phyloP scores from a whole-genome alignment of 2,329 filamentous ascomycete genomes.

The Phialophora macrospora region DNA sequence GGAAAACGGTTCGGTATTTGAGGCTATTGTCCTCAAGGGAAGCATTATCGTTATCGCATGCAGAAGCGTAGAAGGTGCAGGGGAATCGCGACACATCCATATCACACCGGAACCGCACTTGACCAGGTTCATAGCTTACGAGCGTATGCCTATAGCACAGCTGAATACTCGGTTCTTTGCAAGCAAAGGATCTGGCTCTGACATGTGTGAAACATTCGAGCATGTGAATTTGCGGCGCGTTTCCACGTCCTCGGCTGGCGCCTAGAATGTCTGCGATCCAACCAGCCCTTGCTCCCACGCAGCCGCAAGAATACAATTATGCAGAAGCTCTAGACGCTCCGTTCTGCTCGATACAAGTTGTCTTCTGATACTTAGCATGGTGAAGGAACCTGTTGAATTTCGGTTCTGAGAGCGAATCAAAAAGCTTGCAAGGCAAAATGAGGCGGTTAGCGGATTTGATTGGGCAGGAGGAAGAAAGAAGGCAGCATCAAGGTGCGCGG shows the following conservation, averaged over 20 bases:
- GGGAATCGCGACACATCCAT: not conserved
- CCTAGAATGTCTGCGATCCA: not conserved
- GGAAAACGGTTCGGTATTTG: not conserved
- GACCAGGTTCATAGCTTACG: not conserved
- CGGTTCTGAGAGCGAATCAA: not conserved
- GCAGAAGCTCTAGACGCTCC: not conserved
- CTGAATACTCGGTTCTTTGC: not conserved
- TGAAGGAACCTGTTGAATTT: slow-evolving; percentile 1
- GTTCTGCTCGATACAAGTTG: not conserved
- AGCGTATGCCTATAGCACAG: not conserved
- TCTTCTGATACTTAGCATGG: not conserved
- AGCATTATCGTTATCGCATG: not conserved
- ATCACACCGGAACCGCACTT: not conserved
- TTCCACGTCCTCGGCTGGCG: not conserved
- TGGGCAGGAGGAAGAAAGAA: slow-evolving; percentile 2
- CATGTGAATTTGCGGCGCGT: not conserved
- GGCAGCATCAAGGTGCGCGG: slow-evolving; percentile 8
- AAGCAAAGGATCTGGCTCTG: not conserved
- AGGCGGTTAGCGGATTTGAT: not conserved
- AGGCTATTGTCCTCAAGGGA: not conserved
- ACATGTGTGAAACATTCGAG: not conserved
- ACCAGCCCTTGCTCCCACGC: not conserved
- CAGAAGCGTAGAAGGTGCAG: not conserved
- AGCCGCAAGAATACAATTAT: not conserved
- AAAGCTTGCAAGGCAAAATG: not conserved